Conservation (phyloP, 495 filamentous ascomycete genomes). For the Neurospora cerealis region DNA sequence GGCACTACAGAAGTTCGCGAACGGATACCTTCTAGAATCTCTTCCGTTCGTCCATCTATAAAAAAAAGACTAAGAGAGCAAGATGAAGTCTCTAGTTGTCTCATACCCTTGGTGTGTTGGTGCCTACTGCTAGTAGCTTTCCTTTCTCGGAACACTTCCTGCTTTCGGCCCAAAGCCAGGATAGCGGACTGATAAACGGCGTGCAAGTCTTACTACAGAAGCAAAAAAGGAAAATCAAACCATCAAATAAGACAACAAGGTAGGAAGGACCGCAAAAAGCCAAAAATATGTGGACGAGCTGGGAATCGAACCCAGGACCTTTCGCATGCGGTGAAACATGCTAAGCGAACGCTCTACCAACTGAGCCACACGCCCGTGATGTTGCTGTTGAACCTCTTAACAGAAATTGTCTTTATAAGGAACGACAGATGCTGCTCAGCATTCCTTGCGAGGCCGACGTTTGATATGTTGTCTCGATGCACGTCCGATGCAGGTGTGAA, state of each 20-base stretch:
- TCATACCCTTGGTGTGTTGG: too few species aligned
- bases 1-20: too few species aligned
- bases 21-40: too few species aligned
- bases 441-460: not conserved
- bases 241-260: not conserved
- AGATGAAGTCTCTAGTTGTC: too few species aligned
- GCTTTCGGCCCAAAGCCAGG: too few species aligned
- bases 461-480: not conserved
- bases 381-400: not conserved
- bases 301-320: conserved; percentile 17
- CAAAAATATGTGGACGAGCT: conserved; percentile 12
- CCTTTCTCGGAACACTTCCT: too few species aligned
- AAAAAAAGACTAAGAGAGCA: too few species aligned
- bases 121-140: too few species aligned
- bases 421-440: not conserved
- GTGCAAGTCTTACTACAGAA: not conserved
- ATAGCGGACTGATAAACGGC: too few species aligned
- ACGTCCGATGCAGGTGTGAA: not conserved
- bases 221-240: not conserved
- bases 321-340: conserved; percentile 4
- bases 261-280: not conserved
- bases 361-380: conserved; percentile 3
- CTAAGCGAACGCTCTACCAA: conserved; percentile 1
- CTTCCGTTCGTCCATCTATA: too few species aligned
- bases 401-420: not conserved